phyloP scores from a whole-genome alignment of 768 basidiomycete genomes.

The Tricholoma bakamatsutake region DNA sequence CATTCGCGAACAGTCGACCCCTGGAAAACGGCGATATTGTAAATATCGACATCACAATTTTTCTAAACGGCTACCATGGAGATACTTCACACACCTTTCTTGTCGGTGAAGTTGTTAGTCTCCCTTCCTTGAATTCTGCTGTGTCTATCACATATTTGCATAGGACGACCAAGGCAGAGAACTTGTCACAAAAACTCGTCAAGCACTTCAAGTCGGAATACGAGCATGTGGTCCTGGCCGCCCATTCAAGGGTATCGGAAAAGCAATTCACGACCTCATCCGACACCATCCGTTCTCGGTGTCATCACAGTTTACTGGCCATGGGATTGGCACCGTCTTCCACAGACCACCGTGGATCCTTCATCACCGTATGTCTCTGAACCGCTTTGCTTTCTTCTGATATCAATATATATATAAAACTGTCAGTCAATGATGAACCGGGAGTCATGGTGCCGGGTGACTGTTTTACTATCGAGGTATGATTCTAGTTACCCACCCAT shows the following conservation, averaged over 20 bases:
- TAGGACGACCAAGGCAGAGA: conserved; percentile 69
- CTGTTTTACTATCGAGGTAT: conserved; percentile 89
- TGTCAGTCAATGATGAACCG: conserved; percentile 73
- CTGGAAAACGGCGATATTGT: conserved; percentile 82
- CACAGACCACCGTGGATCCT: conserved; percentile 81
- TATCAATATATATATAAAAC: too few species aligned
- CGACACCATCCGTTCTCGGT: conserved; percentile 45
- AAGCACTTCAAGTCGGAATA: conserved; percentile 69
- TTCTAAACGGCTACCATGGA: conserved; percentile 79
- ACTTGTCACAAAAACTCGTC: conserved; percentile 55
- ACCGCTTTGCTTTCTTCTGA: too few species aligned
- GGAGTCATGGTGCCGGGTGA: conserved; percentile 80
- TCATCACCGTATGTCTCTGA: conserved; percentile 53
- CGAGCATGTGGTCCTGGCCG: conserved; percentile 64
- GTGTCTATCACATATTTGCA: not conserved
- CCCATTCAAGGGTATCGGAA: conserved; percentile 66
- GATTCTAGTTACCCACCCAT: conserved; percentile 3
- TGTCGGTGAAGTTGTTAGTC: conserved; percentile 68
- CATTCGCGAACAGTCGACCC: conserved; percentile 48
- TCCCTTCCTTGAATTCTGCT: not conserved
- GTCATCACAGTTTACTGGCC: conserved; percentile 72
- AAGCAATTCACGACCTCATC: conserved; percentile 54
- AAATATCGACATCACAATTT: conserved; percentile 86
- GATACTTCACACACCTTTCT: conserved; percentile 84
- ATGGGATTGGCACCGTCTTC: conserved; percentile 81